Evolutionary conservation across 306 rosid genomes (phyloP).

Genomic region (Dryas drummondii): DNA sequence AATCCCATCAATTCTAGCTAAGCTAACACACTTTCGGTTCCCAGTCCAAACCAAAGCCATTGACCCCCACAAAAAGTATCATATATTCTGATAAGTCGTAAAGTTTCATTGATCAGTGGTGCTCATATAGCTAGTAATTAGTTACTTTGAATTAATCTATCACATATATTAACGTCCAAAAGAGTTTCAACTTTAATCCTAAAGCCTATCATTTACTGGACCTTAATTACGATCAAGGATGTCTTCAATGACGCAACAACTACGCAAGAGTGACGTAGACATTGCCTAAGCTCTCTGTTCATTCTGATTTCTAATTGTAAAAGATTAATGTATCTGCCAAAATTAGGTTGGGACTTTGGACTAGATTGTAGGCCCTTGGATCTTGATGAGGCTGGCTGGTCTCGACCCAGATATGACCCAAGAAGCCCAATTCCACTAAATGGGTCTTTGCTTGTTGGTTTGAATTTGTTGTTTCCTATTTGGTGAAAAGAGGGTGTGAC

Average conservation of each 20-base stretch:
- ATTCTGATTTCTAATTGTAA: not conserved
- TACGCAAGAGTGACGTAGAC: constrained; percentile 1
- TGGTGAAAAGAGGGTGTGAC: constrained; percentile 11
- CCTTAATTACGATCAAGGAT: not conserved
- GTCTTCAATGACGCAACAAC: not conserved
- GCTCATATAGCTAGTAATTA: not conserved
- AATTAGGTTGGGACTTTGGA: too few relatives aligned
- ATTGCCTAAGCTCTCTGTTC: not conserved
- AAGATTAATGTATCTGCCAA: too few relatives aligned
- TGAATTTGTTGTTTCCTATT: not conserved
- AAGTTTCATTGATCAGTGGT: not conserved
- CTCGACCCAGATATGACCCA: too few relatives aligned
- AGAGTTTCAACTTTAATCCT: not conserved
- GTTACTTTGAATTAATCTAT: not conserved
- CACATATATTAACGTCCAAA: not conserved
- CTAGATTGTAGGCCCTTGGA: too few relatives aligned
- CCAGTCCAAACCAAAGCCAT: not conserved
- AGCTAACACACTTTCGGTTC: not conserved
- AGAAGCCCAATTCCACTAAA: too few relatives aligned
- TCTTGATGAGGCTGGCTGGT: too few relatives aligned
- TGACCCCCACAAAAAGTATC: not conserved
- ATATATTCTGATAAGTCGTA: not conserved
- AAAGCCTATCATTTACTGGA: not conserved
- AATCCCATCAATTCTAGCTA: not conserved
- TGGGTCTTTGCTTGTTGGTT: too few relatives aligned